Percentiles rank a stretch among this genome's conserved stretches.
These are phyloP conservation scores for Candida insectorum DNA, from an alignment of 805 yeast species.

Conservation along the genomic window DNA sequence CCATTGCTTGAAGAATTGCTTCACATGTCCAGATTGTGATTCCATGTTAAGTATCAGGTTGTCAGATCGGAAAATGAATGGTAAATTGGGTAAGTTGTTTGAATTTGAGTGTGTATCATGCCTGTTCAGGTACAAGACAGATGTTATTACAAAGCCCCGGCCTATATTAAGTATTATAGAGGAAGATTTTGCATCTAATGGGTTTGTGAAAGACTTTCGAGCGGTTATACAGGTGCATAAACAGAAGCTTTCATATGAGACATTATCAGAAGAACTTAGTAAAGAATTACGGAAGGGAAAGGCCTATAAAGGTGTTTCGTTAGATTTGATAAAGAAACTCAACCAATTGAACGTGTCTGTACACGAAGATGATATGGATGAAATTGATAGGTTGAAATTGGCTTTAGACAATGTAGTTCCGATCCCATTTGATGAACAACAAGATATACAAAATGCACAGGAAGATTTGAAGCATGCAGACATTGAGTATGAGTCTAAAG, in stretches of 20 bases:
- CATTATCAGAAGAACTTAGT: slow-evolving; percentile 6
- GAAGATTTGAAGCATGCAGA: not conserved
- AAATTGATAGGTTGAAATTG: slow-evolving; percentile 6
- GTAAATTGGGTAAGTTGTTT: slow-evolving; percentile 31
- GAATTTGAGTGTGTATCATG: slow-evolving; percentile 36
- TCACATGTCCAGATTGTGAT: slow-evolving; percentile 35
- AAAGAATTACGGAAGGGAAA: slow-evolving; percentile 8
- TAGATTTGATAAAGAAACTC: slow-evolving; percentile 5
- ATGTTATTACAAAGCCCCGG: slow-evolving; percentile 37
- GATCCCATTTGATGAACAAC: not conserved
- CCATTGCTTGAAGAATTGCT: slow-evolving; percentile 37
- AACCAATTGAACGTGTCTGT: slow-evolving; percentile 3
- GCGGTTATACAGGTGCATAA: slow-evolving; percentile 1
- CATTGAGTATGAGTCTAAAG: not conserved
- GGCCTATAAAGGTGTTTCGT: slow-evolving; percentile 5
- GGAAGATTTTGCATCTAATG: slow-evolving; percentile 8
- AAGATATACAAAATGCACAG: not conserved
- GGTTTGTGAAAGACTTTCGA: not conserved
- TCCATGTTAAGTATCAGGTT: slow-evolving; percentile 23
- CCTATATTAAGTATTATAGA: slow-evolving; percentile 26
- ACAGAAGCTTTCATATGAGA: slow-evolving; percentile 7
- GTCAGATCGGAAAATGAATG: slow-evolving; percentile 10
- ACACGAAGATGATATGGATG: not conserved
- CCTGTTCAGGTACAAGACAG: slow-evolving; percentile 32
- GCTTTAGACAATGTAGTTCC: slow-evolving; percentile 4